These are phyloP conservation scores for Trichoderma virens DNA, from an alignment of 495 filamentous ascomycete genomes.

Conservation along the genomic window DNA sequence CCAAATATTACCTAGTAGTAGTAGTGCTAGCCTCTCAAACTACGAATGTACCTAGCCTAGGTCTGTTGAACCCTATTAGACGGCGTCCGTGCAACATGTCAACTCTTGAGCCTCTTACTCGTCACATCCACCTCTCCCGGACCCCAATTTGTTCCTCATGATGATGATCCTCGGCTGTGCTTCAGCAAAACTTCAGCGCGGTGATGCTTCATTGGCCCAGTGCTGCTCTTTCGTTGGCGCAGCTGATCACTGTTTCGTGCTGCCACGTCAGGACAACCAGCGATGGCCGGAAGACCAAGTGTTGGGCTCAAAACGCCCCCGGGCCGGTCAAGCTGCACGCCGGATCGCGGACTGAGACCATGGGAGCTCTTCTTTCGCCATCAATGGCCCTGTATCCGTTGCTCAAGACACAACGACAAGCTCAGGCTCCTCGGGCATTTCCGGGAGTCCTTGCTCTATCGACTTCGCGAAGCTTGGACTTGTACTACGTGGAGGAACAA, in stretches of 20 bases:
- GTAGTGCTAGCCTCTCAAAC: too few relatives aligned
- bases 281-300: background rate
- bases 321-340: background rate
- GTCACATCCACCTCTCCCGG: background rate
- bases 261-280: slow-evolving; percentile 8
- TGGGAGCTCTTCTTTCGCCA: background rate
- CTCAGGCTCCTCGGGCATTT: background rate
- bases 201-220: background rate
- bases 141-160: background rate
- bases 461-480: background rate
- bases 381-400: background rate
- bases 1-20: background rate
- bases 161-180: slow-evolving; percentile 6
- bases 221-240: background rate
- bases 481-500: background rate
- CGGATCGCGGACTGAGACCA: background rate
- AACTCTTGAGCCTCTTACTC: slow-evolving; percentile 6
- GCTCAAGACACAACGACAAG: background rate
- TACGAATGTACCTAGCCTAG: background rate
- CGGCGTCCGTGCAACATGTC: slow-evolving; percentile 1
- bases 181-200: background rate
- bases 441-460: background rate
- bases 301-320: background rate
- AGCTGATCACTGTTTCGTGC: slow-evolving; percentile 6
- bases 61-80: background rate